Percentiles rank a stretch among this genome's conserved stretches.
Evolutionary conservation across 1,284 basidiomycete genomes (phyloP).

Genomic region (Boletus smithii): DNA sequence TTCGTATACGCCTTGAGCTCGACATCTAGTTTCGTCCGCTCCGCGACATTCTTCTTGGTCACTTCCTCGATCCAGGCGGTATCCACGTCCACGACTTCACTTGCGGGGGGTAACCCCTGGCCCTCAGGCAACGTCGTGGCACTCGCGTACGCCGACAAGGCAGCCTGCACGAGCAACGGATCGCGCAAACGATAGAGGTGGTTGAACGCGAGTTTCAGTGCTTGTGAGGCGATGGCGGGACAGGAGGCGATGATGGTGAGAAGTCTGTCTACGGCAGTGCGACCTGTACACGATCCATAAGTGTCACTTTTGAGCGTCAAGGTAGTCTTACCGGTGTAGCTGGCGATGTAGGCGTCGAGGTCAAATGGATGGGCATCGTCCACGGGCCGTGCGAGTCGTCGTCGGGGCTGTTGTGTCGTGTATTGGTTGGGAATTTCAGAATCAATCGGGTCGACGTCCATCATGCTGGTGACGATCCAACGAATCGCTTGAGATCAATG

Average conservation of each 20-base stretch:
- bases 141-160: conserved; percentile 58
- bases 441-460: conserved; percentile 33
- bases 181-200: conserved; percentile 63
- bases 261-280: conserved; percentile 66
- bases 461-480: conserved; percentile 14
- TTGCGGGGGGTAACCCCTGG: conserved; percentile 43
- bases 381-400: conserved; percentile 39
- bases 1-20: conserved; percentile 88
- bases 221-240: conserved; percentile 65
- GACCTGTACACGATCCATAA: conserved; percentile 42
- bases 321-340: conserved; percentile 29
- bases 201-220: conserved; percentile 60
- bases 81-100: conserved; percentile 49
- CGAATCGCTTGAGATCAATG: too few relatives aligned
- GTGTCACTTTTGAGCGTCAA: neutral
- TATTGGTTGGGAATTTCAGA: conserved; percentile 20
- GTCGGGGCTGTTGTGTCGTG: conserved; percentile 9
- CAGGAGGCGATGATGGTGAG: conserved; percentile 60
- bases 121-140: conserved; percentile 39
- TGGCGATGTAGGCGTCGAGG: conserved; percentile 51
- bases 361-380: conserved; percentile 79
- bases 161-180: conserved; percentile 53
- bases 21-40: conserved; percentile 75
- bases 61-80: conserved; percentile 66
- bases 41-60: conserved; percentile 56